Evolutionary conservation across 2,329 filamentous ascomycete species (phyloP), one percentile per base, ranked within the genome.

Genomic region (Ophiosphaerella narmari): DNA sequence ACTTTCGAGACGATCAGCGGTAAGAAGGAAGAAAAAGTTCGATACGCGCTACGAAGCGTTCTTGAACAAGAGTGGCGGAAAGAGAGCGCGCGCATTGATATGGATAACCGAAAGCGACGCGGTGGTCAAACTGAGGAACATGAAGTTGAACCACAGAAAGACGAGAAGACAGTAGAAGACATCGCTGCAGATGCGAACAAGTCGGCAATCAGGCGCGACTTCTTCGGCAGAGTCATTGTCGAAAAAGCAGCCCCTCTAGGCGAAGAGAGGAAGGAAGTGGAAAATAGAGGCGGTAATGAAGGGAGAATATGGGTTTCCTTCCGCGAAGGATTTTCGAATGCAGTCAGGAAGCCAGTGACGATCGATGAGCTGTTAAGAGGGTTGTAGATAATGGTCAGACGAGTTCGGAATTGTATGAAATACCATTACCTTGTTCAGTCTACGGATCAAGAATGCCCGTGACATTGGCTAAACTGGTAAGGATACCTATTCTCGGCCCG

Each of bases 1-100:
- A 82, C 82, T 0, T 97, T 90, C 62, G 86, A 90, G 60, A 90
- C 90, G 0, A 83, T 84, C 4, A 75, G 68, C 2, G 67, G 80
- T 4, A 77, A 80, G 33, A 82, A 83, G 2, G 82, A 84, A 8
- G 86, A 85, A 1, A 91, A 90, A 0, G 90, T 90, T 0, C 85
- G 94, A n/a, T 99, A 91, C 67, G 93, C 93, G 1, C 88, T 99
- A 5, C 86, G 94, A 18, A 93, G 97, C 71, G 92, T 97, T 7
- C 81, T 99, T 1, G 91, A 96, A 66, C 90, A 94, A 70, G 93
- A 97, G 71, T 89, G 93, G 63, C 85, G 84, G 52, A 90, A 88
- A 66, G 87, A 90, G 40, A 82, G 87, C 11, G 77, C 82, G 26
- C 77, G 85, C 31, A 86, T 87, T 12, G 87, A 89, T 42, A 84